phyloP scores from a whole-genome alignment of 108 stramenopile species.

The Ochromonas danica region DNA sequence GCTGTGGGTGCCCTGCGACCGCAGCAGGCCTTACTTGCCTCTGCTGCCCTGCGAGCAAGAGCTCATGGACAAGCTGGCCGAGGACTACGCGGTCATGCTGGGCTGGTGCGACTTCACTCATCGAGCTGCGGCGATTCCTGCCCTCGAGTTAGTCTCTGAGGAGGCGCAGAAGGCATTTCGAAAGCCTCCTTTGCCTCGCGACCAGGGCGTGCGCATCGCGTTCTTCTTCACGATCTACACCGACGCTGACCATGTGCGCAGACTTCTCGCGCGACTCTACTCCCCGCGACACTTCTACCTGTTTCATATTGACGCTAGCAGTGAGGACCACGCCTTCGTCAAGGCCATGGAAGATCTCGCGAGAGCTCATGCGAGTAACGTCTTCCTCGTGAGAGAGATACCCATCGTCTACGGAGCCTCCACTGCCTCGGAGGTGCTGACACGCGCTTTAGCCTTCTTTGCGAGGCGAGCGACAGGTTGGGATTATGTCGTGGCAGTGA shows the following conservation, averaged over 20 bases:
- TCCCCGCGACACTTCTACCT: slow-evolving; percentile 2
- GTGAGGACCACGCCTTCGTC: not conserved
- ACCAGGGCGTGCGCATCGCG: not conserved
- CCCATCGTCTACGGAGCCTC: slow-evolving; percentile 32
- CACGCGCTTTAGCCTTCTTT: not conserved
- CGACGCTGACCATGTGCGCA: not conserved
- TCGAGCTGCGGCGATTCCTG: not conserved
- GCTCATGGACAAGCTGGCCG: not conserved
- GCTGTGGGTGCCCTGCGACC: slow-evolving; percentile 4
- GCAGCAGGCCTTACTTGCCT: not conserved
- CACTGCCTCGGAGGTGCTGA: slow-evolving; percentile 10
- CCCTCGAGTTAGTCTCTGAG: not conserved
- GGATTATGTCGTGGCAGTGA: slow-evolving; percentile 30
- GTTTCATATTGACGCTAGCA: not conserved
- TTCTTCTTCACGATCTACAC: slow-evolving; percentile 31
- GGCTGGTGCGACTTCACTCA: slow-evolving; percentile 20
- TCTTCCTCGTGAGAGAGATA: not conserved
- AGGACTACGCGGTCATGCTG: not conserved
- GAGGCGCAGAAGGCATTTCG: not conserved
- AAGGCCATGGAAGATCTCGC: not conserved
- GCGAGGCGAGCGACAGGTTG: not conserved
- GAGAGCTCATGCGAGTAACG: not conserved
- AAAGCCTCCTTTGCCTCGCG: not conserved
- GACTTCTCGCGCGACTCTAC: slow-evolving; percentile 9
- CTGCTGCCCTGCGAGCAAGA: slow-evolving; percentile 6